Evolutionary conservation across 768 basidiomycete genomes (phyloP), one percentile per base, ranked within the genome.

Genomic region (Clitopilus passeckerianus): DNA sequence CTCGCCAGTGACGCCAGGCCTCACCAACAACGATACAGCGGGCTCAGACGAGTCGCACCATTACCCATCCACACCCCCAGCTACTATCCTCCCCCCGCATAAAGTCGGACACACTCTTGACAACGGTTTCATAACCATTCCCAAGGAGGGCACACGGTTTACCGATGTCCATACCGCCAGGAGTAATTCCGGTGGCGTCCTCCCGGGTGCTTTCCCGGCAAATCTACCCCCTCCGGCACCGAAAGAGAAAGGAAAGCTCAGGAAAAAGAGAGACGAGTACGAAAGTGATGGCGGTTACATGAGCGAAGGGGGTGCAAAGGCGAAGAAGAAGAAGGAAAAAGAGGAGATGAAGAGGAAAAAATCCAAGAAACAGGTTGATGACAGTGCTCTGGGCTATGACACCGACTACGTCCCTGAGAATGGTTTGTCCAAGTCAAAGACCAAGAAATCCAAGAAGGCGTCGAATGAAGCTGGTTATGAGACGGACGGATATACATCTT

Each of bases 221-320:
- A 46, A 66, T 16, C 71, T 74, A 27, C 56, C 70, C 12, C 63
- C 63, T n/a, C 46, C 60, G 27, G 64, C 60, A 10, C 57, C 61
- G 20, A 56, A 46, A 10, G 34, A 60, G 6, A 61, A 67, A 30
- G 63, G 61, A 35, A 82, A 79, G 60, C 64, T 78, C 41, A 77
- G 71, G 66, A 82, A 80, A 68, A 74, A 78, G 59, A 65, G 69
- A 46, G 71, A 79, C 64, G 82, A 80, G 2, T 78, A 83, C 63
- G 82, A 84, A 52, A 81, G 79, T 61, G 82, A 84, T 60, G 80
- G 77, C 4, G 81, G 77, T 0, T 80, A 82, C 63, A 61, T 80
- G 35, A 82, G 80, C 55, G 82, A 83, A 46, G 66, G 65, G n/a
- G 74, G 69, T 20, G 65, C 57, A 69, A 73, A 67, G 67, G 71